A percentile compares a stretch with the other conserved stretches of the same genome.
These are phyloP conservation scores for Tephrocybe sp. DNA, from an alignment of 768 basidiomycete species.

Conservation along the genomic window DNA sequence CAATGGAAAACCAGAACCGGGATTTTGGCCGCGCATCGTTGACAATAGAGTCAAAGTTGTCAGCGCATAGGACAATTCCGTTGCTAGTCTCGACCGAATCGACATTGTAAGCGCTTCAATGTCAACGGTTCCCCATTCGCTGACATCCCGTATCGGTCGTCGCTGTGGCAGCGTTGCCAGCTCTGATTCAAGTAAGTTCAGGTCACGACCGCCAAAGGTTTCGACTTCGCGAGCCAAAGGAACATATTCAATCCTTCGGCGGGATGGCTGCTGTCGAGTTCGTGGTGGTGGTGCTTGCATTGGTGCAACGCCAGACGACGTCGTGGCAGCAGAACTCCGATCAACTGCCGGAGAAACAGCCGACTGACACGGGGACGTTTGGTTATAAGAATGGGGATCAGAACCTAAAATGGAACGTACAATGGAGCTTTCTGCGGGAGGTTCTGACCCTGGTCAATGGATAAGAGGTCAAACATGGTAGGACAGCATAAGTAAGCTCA, in stretches of 20 bases:
- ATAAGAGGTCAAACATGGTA: slow-evolving; percentile 6
- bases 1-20: slow-evolving; percentile 71
- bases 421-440: slow-evolving; percentile 36
- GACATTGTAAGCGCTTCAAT: slow-evolving; percentile 94
- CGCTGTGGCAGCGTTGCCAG: slow-evolving; percentile 45
- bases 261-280: slow-evolving; percentile 48
- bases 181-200: slow-evolving; percentile 64
- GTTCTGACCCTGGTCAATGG: slow-evolving; percentile 33
- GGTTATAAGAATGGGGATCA: slow-evolving; percentile 4
- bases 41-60: slow-evolving; percentile 84
- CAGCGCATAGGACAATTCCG: slow-evolving; percentile 87
- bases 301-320: slow-evolving; percentile 18
- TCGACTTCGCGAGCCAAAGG: slow-evolving; percentile 76
- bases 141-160: slow-evolving; percentile 65
- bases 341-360: slow-evolving; percentile 26
- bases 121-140: slow-evolving; percentile 87
- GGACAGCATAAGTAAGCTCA: slow-evolving; percentile 29
- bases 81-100: slow-evolving; percentile 77
- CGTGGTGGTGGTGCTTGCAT: slow-evolving; percentile 30
- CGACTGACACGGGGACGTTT: slow-evolving; percentile 21
- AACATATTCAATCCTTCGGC: slow-evolving; percentile 86
- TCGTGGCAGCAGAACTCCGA: slow-evolving; percentile 22
- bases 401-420: slow-evolving; percentile 32
- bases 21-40: slow-evolving; percentile 66
- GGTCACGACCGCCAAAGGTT: slow-evolving; percentile 79